Conservation (phyloP, 306 rosid genomes). For the Urtica urens region DNA sequence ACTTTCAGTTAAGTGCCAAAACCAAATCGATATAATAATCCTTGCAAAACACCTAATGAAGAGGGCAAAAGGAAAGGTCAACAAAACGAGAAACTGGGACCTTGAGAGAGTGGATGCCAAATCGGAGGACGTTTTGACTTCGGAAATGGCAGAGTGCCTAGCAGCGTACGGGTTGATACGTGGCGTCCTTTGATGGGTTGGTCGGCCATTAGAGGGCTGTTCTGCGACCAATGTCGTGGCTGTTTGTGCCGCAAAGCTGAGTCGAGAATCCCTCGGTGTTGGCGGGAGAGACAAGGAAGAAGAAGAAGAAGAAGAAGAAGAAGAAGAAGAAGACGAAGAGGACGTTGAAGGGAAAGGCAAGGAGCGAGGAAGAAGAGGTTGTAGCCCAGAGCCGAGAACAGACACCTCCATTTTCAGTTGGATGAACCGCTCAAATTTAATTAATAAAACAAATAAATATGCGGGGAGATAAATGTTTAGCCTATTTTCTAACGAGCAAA, state of each 20-base stretch:
- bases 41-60: neutral
- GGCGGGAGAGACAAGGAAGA: constrained; percentile 4
- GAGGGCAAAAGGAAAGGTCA: neutral
- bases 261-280: constrained; percentile 15
- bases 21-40: neutral
- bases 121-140: constrained; percentile 47
- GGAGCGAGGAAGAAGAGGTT: constrained; percentile 8
- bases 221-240: constrained; percentile 2
- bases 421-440: no score
- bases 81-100: constrained; percentile 24
- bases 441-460: no score
- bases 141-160: constrained; percentile 38
- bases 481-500: no score
- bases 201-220: neutral
- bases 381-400: constrained; percentile 18
- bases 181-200: constrained; percentile 19
- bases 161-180: constrained; percentile 27
- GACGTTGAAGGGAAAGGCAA: constrained; percentile 13
- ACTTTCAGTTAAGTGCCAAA: neutral
- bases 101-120: constrained; percentile 46
- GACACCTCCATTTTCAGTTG: constrained; percentile 37
- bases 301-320: neutral
- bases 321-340: neutral
- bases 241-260: constrained; percentile 8
- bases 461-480: no score